Percentiles rank a stretch among this genome's conserved stretches.
These are phyloP conservation scores for Mycena albidolilacea DNA, from an alignment of 768 basidiomycete genomes.

Conservation along the genomic window DNA sequence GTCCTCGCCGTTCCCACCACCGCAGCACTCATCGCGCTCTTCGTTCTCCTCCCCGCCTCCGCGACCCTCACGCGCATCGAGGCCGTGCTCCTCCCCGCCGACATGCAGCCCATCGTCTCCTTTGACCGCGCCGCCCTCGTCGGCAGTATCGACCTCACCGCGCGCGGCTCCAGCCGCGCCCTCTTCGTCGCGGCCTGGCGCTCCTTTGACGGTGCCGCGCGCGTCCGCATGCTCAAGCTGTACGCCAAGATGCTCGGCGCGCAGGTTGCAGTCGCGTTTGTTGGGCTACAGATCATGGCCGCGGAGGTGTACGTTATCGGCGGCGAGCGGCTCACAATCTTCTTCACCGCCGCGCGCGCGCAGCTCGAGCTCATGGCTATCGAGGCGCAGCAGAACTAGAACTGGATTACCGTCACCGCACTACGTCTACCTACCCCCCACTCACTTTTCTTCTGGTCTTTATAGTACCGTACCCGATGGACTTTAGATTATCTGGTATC, in stretches of 20 bases:
- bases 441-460: neutral
- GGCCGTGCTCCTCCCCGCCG: constrained; percentile 25
- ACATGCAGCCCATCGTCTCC: constrained; percentile 14
- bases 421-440: neutral
- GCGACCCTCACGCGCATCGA: constrained; percentile 23
- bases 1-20: neutral
- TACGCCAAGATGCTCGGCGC: constrained; percentile 22
- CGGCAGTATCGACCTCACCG: constrained; percentile 4
- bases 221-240: constrained; percentile 24
- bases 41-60: constrained; percentile 23
- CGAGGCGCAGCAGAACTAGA: constrained; percentile 2
- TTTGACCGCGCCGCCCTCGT: constrained; percentile 22
- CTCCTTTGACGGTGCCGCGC: constrained; percentile 21
- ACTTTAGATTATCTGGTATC: neutral
- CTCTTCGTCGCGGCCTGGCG: constrained; percentile 20
- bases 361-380: constrained; percentile 16
- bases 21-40: constrained; percentile 11
- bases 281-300: constrained; percentile 7
- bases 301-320: constrained; percentile 25
- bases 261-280: constrained; percentile 3
- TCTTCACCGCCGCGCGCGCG: constrained; percentile 11
- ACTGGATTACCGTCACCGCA: neutral
- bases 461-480: neutral
- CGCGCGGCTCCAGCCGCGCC: neutral
- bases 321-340: constrained; percentile 12